Evolutionary conservation across 2,329 filamentous ascomycete genomes (phyloP), one percentile per base, ranked within the genome.

Genomic region (Tolypocladium album): DNA sequence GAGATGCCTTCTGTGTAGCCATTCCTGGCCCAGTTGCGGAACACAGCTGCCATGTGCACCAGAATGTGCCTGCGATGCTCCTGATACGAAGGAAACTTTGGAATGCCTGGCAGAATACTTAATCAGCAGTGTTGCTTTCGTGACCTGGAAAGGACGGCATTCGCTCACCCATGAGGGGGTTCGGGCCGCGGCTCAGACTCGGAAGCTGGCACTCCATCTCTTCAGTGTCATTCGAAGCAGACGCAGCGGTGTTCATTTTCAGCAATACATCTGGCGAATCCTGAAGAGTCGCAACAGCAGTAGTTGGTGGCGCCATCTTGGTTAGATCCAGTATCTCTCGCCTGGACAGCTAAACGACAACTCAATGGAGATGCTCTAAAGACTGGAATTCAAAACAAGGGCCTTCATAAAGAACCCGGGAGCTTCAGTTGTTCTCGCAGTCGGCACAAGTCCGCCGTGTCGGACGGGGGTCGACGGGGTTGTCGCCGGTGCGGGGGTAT

Each of bases 41-140:
- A 60, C 75, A 78, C 77, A 38, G 82, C 81, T 4, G 86, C 85
- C 79, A 88, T 88, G 71, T 89, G 86, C 36, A 82, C 75, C 12
- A 87, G 76, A 61, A 85, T 83, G 77, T 87, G 88, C 66, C 78
- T 78, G 24, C 88, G 82, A 60, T 89, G 72, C 47, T 69, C 71
- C 8, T 67, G 68, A 60, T 70, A 75, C 40, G 66, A 71, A 27
- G 70, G 67, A 64, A 79, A 79, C 2, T 67, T 72, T 8, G 78
- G 78, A 57, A 79, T 78, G 43, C 74, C 77, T 75, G 60, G 17
- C 13, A 31, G 1, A 1, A n/a, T 12, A 6, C 58, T 31, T 36
- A 8, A 15, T 40, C 39, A 31, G 22, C 24, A n/a, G 27, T 42
- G 22, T 7, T 42, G 20, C 24, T 8, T 11, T 12, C n/a, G 15